Percentiles rank a stretch among this genome's conserved stretches.
These are phyloP conservation scores for Claviceps africana DNA, from an alignment of 2,329 filamentous ascomycete genomes.

Conservation along the genomic window DNA sequence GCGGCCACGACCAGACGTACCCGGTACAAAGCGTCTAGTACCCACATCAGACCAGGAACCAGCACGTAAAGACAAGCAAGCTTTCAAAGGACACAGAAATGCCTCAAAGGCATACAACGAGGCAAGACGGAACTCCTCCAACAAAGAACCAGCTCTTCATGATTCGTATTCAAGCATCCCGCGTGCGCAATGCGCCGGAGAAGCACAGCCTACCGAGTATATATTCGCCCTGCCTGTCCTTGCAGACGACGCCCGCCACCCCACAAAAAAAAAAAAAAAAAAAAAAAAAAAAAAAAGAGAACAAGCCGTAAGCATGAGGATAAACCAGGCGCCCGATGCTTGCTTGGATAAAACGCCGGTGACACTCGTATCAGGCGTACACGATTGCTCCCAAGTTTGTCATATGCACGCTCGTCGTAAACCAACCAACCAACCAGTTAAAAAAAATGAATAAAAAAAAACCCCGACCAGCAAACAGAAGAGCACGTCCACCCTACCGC, in stretches of 20 bases:
- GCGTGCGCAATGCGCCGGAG: neutral
- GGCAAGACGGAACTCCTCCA: too few species aligned
- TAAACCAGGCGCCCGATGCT: constrained; percentile 9
- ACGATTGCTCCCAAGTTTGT: neutral
- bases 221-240: neutral
- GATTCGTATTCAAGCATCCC: neutral
- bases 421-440: neutral
- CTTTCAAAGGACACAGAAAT: neutral
- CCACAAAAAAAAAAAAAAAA: neutral
- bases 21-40: too few species aligned
- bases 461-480: neutral
- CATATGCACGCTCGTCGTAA: neutral
- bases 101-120: too few species aligned
- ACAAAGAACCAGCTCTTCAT: neutral
- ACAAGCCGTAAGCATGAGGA: neutral
- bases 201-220: neutral
- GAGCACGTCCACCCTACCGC: neutral
- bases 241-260: too few species aligned
- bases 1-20: too few species aligned
- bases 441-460: neutral
- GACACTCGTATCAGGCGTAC: constrained; percentile 1
- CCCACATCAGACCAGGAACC: too few species aligned
- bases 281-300: neutral
- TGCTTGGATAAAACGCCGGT: constrained; percentile 13
- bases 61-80: too few species aligned